phyloP scores from a whole-genome alignment of 2,329 filamentous ascomycete species.

The Fusarium sp. region DNA sequence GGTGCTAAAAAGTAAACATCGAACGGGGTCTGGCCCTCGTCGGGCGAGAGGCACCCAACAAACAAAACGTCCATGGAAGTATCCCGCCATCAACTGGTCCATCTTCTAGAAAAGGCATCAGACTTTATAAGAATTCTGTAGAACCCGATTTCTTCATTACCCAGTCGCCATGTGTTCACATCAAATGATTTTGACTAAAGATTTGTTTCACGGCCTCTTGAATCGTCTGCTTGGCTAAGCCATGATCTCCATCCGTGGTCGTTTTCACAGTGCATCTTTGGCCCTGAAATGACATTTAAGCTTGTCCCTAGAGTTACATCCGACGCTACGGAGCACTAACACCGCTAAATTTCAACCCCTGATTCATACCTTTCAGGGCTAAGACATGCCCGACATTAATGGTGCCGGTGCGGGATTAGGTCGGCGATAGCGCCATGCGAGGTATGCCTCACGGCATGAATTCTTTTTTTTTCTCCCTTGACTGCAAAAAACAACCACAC shows the following conservation, averaged over 20 bases:
- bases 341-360: background rate
- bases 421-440: background rate
- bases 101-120: background rate
- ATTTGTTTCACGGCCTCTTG: background rate
- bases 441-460: background rate
- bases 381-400: background rate
- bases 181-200: background rate
- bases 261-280: background rate
- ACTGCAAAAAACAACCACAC: background rate
- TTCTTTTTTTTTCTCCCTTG: slow-evolving; percentile 12
- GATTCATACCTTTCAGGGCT: background rate
- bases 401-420: background rate
- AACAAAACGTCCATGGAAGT: too few species aligned
- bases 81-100: too few species aligned
- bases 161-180: background rate
- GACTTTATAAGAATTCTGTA: background rate
- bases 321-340: background rate
- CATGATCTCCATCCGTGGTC: background rate
- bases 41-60: too few species aligned
- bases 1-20: too few species aligned
- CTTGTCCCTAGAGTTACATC: background rate
- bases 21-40: too few species aligned
- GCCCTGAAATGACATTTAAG: background rate
- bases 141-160: background rate
- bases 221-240: background rate